A percentile compares a stretch with the other conserved stretches of the same genome.
These are phyloP conservation scores for Fusarium foetens DNA, from an alignment of 2,329 filamentous ascomycete species.

Conservation along the genomic window DNA sequence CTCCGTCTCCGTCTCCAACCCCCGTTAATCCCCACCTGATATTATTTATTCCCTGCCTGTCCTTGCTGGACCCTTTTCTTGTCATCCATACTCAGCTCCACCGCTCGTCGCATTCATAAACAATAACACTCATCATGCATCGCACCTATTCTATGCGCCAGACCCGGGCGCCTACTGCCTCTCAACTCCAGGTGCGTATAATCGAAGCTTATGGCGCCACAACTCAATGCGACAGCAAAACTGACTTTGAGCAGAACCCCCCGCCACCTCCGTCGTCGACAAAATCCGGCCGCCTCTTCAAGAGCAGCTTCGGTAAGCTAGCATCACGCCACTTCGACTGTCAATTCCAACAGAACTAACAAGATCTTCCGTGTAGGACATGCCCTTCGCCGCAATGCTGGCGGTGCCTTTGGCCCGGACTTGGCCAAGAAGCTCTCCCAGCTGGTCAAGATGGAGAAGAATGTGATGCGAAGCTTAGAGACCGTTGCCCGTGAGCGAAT, in stretches of 20 bases:
- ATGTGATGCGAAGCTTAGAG: constrained; percentile 98
- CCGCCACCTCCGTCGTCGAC: constrained; percentile 92
- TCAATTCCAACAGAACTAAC: constrained; percentile 13
- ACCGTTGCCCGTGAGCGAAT: constrained; percentile 94
- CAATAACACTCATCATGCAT: constrained; percentile 74
- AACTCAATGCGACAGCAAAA: neutral
- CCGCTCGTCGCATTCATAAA: constrained; percentile 36
- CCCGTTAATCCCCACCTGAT: constrained; percentile 34
- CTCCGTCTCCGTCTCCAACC: constrained; percentile 11
- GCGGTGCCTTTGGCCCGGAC: constrained; percentile 83
- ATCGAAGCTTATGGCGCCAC: neutral
- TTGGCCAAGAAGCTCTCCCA: constrained; percentile 97
- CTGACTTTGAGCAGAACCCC: constrained; percentile 72
- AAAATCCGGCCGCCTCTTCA: constrained; percentile 90
- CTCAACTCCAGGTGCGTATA: constrained; percentile 68
- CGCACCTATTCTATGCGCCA: constrained; percentile 99
- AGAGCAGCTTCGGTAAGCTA: constrained; percentile 80
- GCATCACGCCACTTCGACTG: neutral
- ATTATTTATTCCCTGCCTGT: constrained; percentile 36
- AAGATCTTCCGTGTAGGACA: constrained; percentile 57
- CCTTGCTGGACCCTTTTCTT: constrained; percentile 26
- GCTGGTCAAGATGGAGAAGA: constrained; percentile 99
- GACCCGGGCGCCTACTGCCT: constrained; percentile 93
- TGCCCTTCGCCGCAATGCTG: constrained; percentile 77
- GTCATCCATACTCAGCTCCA: constrained; percentile 32